A percentile compares a stretch with the other conserved stretches of the same genome.
phyloP scores from a whole-genome alignment of 2,329 filamentous ascomycete genomes.

The Alternaria ethzedia region DNA sequence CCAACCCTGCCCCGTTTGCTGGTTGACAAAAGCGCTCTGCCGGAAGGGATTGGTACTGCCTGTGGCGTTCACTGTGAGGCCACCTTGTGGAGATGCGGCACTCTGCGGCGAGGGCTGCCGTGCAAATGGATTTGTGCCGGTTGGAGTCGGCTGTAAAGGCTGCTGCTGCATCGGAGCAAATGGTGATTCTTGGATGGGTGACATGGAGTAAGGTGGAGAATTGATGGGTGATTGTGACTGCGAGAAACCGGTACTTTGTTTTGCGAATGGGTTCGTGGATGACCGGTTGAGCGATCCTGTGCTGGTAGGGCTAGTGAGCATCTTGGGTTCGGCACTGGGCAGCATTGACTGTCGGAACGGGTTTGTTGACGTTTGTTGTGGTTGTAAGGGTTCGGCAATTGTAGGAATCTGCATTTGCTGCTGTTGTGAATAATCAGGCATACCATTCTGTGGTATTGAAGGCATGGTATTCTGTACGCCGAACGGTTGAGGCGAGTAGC shows the following conservation, averaged over 20 bases:
- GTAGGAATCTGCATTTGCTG: constrained; percentile 36
- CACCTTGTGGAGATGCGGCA: constrained; percentile 35
- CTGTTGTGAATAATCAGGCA: constrained; percentile 54
- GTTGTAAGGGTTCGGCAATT: constrained; percentile 53
- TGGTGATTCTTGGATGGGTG: constrained; percentile 38
- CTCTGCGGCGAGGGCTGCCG: constrained; percentile 57
- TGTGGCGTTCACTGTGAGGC: constrained; percentile 73
- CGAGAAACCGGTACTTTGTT: constrained; percentile 53
- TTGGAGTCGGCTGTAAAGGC: constrained; percentile 62
- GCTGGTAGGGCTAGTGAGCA: constrained; percentile 41
- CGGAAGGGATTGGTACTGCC: constrained; percentile 95
- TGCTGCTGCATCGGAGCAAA: constrained; percentile 47
- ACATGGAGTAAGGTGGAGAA: constrained; percentile 36
- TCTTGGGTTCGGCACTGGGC: constrained; percentile 43
- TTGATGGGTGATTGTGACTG: constrained; percentile 34
- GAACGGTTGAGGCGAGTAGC: constrained; percentile 72
- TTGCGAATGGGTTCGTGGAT: constrained; percentile 88
- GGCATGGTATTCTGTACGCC: constrained; percentile 51
- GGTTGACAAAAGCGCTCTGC: constrained; percentile 88
- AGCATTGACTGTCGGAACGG: constrained; percentile 94
- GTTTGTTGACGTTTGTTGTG: constrained; percentile 72
- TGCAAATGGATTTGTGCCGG: constrained; percentile 75
- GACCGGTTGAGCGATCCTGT: constrained; percentile 60
- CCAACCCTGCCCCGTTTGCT: constrained; percentile 87
- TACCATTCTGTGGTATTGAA: constrained; percentile 58